These are phyloP conservation scores for Sugiyamaella novakii DNA, from an alignment of 1,139 yeast genomes.

Conservation along the genomic window DNA sequence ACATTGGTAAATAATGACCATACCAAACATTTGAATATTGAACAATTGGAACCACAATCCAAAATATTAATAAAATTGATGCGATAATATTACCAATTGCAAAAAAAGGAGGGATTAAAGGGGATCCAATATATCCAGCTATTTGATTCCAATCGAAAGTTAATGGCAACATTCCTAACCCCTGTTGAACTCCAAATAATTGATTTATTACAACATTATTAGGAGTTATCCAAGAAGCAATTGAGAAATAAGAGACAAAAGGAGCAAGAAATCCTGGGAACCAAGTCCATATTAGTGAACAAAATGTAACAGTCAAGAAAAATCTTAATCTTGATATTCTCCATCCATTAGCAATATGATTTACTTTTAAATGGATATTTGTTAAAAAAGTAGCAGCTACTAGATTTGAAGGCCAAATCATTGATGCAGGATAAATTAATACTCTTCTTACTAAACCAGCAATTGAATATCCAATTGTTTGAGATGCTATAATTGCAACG, in stretches of 20 bases:
- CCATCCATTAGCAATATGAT: conserved; percentile 62
- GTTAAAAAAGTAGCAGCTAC: conserved; percentile 55
- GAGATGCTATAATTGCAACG: conserved; percentile 56
- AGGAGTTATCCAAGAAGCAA: conserved; percentile 61
- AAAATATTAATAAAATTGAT: conserved; percentile 50
- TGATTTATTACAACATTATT: conserved; percentile 58
- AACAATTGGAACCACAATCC: conserved; percentile 51
- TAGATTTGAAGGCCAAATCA: conserved; percentile 64
- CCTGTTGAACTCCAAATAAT: conserved; percentile 60
- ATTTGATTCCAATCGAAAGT: conserved; percentile 62
- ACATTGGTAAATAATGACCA: conserved; percentile 55
- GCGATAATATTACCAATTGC: conserved; percentile 55
- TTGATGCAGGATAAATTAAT: conserved; percentile 54
- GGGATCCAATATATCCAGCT: conserved; percentile 61
- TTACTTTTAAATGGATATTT: conserved; percentile 61
- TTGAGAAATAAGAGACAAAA: conserved; percentile 54
- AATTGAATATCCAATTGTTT: conserved; percentile 64
- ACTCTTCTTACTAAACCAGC: conserved; percentile 62
- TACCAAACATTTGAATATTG: conserved; percentile 56
- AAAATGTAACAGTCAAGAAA: conserved; percentile 47
- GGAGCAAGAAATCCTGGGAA: conserved; percentile 57
- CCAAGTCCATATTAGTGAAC: conserved; percentile 56
- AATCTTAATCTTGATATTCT: conserved; percentile 52
- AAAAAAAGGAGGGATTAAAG: conserved; percentile 67
- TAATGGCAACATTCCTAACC: conserved; percentile 64